Evolutionary conservation across 2,329 filamentous ascomycete genomes (phyloP).

Genomic region (Talaromyces marneffei): DNA sequence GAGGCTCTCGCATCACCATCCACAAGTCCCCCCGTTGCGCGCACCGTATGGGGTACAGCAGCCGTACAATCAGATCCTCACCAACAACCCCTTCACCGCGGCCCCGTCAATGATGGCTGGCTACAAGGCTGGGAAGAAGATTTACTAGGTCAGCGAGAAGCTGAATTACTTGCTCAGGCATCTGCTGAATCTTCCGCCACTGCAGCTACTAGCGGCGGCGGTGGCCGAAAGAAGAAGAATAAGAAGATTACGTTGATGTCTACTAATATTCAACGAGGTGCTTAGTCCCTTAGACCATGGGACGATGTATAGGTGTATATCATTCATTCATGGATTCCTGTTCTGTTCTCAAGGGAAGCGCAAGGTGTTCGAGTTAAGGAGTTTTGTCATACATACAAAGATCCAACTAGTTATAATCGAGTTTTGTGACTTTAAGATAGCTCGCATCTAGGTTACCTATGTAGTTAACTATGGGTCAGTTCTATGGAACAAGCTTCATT

Average conservation of each 20-base stretch:
- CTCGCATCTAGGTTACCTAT: neutral
- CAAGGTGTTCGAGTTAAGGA: neutral
- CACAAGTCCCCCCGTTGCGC: conserved; percentile 67
- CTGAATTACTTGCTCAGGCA: conserved; percentile 45
- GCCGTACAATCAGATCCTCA: conserved; percentile 53
- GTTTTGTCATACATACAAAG: neutral
- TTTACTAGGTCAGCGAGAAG: conserved; percentile 57
- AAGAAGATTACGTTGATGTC: conserved; percentile 67
- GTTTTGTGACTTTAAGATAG: neutral
- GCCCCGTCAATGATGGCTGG: conserved; percentile 69
- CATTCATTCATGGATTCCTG: neutral
- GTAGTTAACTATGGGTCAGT: neutral
- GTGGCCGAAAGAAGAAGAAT: conserved; percentile 53
- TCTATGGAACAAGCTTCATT: neutral
- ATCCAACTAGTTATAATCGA: neutral
- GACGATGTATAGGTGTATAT: neutral
- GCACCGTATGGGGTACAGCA: conserved; percentile 90
- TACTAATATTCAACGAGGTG: conserved; percentile 55
- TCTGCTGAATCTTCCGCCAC: conserved; percentile 25
- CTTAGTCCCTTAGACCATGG: conserved; percentile 28
- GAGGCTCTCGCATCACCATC: conserved; percentile 66
- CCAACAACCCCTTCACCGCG: conserved; percentile 39
- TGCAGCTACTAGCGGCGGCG: conserved; percentile 16
- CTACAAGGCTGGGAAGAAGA: conserved; percentile 77
- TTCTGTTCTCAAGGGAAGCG: neutral